Evolutionary conservation across 768 basidiomycete genomes (phyloP).

Genomic region (Leccinum broughii): DNA sequence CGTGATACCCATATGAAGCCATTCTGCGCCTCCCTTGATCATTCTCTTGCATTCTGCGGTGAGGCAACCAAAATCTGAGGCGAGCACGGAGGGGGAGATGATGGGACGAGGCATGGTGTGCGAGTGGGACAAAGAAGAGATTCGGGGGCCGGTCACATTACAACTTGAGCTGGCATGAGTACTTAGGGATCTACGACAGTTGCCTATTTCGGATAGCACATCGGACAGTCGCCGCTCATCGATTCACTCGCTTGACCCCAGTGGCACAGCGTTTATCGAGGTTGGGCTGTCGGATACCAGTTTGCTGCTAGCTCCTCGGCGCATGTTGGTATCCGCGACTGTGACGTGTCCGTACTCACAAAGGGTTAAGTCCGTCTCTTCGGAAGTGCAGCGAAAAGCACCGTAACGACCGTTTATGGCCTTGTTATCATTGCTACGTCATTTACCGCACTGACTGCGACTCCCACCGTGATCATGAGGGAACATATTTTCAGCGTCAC

Average conservation of each 20-base stretch:
- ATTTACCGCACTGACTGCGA: slow-evolving; percentile 48
- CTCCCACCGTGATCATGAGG: not conserved
- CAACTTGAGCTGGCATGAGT: slow-evolving; percentile 7
- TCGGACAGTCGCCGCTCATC: not conserved
- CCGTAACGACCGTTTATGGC: slow-evolving; percentile 54
- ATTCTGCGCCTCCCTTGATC: slow-evolving; percentile 93
- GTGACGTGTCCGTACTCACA: slow-evolving; percentile 28
- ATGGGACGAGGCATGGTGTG: slow-evolving; percentile 79
- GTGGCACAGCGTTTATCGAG: not conserved
- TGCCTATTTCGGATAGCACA: slow-evolving; percentile 23
- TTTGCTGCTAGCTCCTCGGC: not conserved
- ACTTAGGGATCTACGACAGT: slow-evolving; percentile 25
- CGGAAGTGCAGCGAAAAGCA: slow-evolving; percentile 51
- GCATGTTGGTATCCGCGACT: slow-evolving; percentile 9
- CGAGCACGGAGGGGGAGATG: slow-evolving; percentile 95
- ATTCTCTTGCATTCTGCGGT: slow-evolving; percentile 95
- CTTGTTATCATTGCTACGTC: slow-evolving; percentile 58
- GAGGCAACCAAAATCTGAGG: slow-evolving; percentile 95
- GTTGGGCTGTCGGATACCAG: slow-evolving; percentile 21
- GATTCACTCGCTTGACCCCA: too few relatives aligned
- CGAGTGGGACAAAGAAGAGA: slow-evolving; percentile 10
- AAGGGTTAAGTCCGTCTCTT: not conserved
- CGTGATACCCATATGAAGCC: slow-evolving; percentile 91
- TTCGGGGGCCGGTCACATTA: slow-evolving; percentile 2
- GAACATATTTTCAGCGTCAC: slow-evolving; percentile 9